These are phyloP conservation scores for Neltuma alba DNA, from an alignment of 306 rosid species.

Conservation along the genomic window DNA sequence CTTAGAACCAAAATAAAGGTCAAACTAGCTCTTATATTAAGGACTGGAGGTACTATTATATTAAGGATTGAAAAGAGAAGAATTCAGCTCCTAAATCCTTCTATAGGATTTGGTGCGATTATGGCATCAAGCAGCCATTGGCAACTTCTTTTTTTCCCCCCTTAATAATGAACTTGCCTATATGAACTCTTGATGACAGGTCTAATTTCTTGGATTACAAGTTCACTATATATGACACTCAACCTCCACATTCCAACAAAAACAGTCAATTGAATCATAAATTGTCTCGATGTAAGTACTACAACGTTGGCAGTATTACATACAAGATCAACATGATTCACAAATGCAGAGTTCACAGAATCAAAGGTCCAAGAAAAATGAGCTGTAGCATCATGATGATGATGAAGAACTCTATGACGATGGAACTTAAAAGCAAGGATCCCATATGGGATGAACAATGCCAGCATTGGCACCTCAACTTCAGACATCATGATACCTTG, in stretches of 20 bases:
- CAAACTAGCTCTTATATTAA: no score
- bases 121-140: no score
- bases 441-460: conserved; percentile 96
- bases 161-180: background rate
- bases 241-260: conserved; percentile 56
- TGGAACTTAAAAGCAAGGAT: conserved; percentile 73
- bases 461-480: conserved; percentile 92
- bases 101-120: background rate
- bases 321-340: conserved; percentile 72
- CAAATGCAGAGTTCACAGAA: conserved; percentile 20
- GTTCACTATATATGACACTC: conserved; percentile 69
- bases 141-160: no score
- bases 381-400: conserved; percentile 53
- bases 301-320: conserved; percentile 54
- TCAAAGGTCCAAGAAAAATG: conserved; percentile 84
- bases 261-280: conserved; percentile 44
- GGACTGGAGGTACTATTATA: no score
- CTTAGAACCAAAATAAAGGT: no score
- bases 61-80: no score
- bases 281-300: conserved; percentile 70
- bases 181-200: conserved; percentile 53
- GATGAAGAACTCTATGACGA: conserved; percentile 29
- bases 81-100: background rate
- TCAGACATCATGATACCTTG: conserved; percentile 81
- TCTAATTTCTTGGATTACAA: conserved; percentile 83